Base-by-base conservation (phyloP, 768 basidiomycete genomes). In the Suillus alpinus region DNA sequence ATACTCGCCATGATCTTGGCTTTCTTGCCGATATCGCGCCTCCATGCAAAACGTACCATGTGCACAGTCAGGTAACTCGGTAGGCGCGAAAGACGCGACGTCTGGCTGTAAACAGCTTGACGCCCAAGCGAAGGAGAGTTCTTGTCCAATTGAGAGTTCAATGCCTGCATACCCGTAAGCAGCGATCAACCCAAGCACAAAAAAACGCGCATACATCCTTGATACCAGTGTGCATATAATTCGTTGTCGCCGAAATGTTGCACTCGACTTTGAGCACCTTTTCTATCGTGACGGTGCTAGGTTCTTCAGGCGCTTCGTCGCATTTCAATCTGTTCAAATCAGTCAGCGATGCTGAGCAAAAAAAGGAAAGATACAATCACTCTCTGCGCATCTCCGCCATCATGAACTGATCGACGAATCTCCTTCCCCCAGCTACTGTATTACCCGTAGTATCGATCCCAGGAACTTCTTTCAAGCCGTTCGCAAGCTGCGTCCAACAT, bases 1-100 rank as follows among this genome's bases (percentile, higher is more conserved):
- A 59, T 32, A 67, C 76, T 47, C 62, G 91, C 91, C 96, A 99
- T 94, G 71, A 98, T 96, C 77, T 99, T 98, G 2, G 96, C 87
- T 71, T 98, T 98, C 79, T 89, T 94, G 56, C 75, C 76, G 61
- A 97, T 95, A 65, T 98, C 97, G 40, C 84, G 80, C 62, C 93
- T 80, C 97, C 97, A 99, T 59, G 88, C 89, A 73, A 98, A 99
- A 51, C 97, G 91, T 13, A 95, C 95, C 90, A 98, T 92, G 67
- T 98, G 94, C 4, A 98, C 85, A 6, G 89, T 87, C 23, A 97
- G 82, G 68, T 92, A 95, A 5, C 85, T 74, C 0, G 97, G 97
- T 13, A 98, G 78, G 23, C 95, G 84, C 12, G 92, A 85, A 55
- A 99, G 69, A 9, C 94, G 87, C 4, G 91, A 89, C 40, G 84